Base-by-base conservation (phyloP, 2,329 filamentous ascomycete genomes). In the Tolypocladium amazonense region DNA sequence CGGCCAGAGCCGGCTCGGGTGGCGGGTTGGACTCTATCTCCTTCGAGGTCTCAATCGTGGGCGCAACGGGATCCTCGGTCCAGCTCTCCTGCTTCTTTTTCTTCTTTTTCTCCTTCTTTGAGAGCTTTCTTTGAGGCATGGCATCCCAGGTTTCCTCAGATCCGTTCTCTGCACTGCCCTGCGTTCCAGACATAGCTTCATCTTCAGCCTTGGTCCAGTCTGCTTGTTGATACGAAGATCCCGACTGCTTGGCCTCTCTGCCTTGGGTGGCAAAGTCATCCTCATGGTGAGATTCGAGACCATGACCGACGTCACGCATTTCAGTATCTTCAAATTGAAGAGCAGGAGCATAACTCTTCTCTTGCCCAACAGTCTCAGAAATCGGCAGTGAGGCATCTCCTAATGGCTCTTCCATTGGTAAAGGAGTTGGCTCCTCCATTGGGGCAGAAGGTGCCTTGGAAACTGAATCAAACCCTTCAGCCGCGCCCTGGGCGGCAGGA, bases 91-190 rank as follows among this genome's bases (percentile, higher is more conserved):
- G 58, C 50, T 61, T 61, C 56, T 61, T 63, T 37, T 35, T 53
- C 11, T 68, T 67, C 59, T 69, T 73, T 59, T 69, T 73, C n/a
- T 69, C 65, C 54, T 72, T 71, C 60, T 69, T 70, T 0, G 66
- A 68, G 33, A 61, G 25, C 56, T 66, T 68, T 30, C 62, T 58
- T 23, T 63, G 57, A 11, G 56, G 59, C 25, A 37, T 27, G 41
- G 37, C 30, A 35, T 60, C 56, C 43, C 23, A 37, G 45, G 23
- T 4, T 33, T 33, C 55, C 25, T 60, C 57, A 1, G 57, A 11
- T 33, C 27, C 27, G 7, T 43, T 2, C 4, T 14, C 38, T 20
- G n/a, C 39, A 37, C 25, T 37, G 27, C 35, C 18, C n/a, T 38
- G 39, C 3, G 12, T 30, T 56, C 30, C 39, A 39, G 52, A 38